Evolutionary conservation across 148 eudicot genomes (phyloP).

Genomic region (Fallopia convolvulus): DNA sequence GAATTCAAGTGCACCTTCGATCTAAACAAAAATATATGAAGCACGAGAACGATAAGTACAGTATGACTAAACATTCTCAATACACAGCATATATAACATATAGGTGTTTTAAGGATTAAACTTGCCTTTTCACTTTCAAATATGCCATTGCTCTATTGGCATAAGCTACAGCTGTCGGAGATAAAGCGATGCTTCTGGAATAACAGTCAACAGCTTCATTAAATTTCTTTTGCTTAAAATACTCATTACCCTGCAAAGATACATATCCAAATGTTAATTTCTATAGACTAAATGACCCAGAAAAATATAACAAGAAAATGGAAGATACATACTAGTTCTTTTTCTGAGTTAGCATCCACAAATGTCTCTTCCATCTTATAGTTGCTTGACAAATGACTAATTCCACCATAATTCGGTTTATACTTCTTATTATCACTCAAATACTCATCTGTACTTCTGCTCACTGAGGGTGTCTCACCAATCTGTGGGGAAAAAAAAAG

Average conservation of each 20-base stretch:
- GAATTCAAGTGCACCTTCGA: neutral
- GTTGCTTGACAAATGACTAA: conserved; percentile 40
- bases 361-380: conserved; percentile 34
- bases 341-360: conserved; percentile 88
- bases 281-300: neutral
- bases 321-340: conserved; percentile 59
- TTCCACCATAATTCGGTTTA: conserved; percentile 26
- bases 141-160: conserved; percentile 99
- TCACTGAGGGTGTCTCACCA: conserved; percentile 17
- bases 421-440: neutral
- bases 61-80: neutral
- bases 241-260: conserved; percentile 75
- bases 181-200: conserved; percentile 86
- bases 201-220: conserved; percentile 93
- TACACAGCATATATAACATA: neutral
- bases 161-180: conserved; percentile 90
- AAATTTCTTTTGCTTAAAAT: conserved; percentile 81
- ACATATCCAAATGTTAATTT: neutral
- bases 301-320: neutral
- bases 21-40: neutral
- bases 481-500: neutral
- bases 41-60: neutral
- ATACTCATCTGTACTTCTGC: conserved; percentile 14
- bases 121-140: conserved; percentile 71
- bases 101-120: neutral